Evolutionary conservation across 2,329 filamentous ascomycete species (phyloP).

Genomic region (Diaporthe ilicicola): DNA sequence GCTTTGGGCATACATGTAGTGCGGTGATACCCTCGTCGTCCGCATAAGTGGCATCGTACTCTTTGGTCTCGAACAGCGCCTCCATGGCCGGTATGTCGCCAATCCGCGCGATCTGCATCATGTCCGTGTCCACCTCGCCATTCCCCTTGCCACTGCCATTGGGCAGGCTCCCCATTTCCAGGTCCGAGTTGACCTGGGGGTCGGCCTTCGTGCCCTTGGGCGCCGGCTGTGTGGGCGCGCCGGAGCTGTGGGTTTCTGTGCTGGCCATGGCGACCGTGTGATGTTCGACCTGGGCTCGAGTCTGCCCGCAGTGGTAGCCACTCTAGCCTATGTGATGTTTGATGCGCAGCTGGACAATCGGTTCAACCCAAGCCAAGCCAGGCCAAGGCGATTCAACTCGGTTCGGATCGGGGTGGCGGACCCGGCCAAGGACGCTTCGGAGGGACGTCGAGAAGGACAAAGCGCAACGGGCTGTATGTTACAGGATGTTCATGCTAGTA

Average conservation of each 20-base stretch:
- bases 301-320: not conserved
- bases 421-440: not conserved
- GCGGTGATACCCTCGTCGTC: conserved; percentile 96
- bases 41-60: conserved; percentile 81
- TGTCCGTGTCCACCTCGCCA: conserved; percentile 65
- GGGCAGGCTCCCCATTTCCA: conserved; percentile 62
- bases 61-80: conserved; percentile 85
- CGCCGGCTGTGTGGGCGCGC: conserved; percentile 61
- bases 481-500: conserved; percentile 10
- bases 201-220: conserved; percentile 62
- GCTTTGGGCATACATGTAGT: conserved; percentile 75
- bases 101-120: conserved; percentile 93
- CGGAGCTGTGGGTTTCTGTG: conserved; percentile 37
- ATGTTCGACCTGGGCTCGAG: not conserved
- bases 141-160: conserved; percentile 53
- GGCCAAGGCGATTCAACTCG: not conserved
- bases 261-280: conserved; percentile 46
- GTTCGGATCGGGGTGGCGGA: conserved; percentile 4
- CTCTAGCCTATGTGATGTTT: not conserved
- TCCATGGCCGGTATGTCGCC: conserved; percentile 89
- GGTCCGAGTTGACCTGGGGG: conserved; percentile 65
- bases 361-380: too few species aligned
- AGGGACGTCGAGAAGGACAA: not conserved
- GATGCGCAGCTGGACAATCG: not conserved
- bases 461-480: not conserved